phyloP scores from a whole-genome alignment of 129 eudicot species.

The Silybum marianum region DNA sequence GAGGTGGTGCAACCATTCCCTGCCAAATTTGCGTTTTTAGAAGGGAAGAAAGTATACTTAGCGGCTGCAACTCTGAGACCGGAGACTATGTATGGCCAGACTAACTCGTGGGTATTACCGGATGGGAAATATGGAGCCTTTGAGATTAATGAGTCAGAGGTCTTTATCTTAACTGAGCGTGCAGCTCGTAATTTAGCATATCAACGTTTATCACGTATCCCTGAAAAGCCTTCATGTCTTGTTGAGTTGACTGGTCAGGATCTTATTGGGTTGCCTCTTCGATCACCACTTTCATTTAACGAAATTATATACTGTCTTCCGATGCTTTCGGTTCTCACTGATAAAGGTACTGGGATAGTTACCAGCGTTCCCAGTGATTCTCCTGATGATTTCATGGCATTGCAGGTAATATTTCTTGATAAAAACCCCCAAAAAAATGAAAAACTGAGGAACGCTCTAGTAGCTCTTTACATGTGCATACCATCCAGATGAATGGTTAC shows the following conservation, averaged over 20 bases:
- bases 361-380: constrained; percentile 95
- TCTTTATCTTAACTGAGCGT: constrained; percentile 59
- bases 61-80: constrained; percentile 94
- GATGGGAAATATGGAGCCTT: constrained; percentile 86
- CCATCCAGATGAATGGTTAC: no score
- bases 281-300: constrained; percentile 65
- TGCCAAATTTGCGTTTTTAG: constrained; percentile 64
- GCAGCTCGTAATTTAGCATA: constrained; percentile 78
- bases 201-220: constrained; percentile 63
- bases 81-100: constrained; percentile 90
- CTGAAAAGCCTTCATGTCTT: constrained; percentile 72
- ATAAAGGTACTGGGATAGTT: constrained; percentile 89
- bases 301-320: constrained; percentile 76
- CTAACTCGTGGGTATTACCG: constrained; percentile 83
- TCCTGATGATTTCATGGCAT: constrained; percentile 85
- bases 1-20: constrained; percentile 83
- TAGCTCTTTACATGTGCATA: no score
- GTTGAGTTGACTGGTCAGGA: constrained; percentile 81
- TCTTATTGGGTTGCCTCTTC: constrained; percentile 80
- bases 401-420: constrained; percentile 38
- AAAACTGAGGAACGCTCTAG: no score
- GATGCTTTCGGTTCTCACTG: constrained; percentile 83
- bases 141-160: constrained; percentile 75
- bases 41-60: constrained; percentile 75
- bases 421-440: no score